These are phyloP conservation scores for Jatropha podagrica DNA, from an alignment of 441 rosid species.

Conservation along the genomic window DNA sequence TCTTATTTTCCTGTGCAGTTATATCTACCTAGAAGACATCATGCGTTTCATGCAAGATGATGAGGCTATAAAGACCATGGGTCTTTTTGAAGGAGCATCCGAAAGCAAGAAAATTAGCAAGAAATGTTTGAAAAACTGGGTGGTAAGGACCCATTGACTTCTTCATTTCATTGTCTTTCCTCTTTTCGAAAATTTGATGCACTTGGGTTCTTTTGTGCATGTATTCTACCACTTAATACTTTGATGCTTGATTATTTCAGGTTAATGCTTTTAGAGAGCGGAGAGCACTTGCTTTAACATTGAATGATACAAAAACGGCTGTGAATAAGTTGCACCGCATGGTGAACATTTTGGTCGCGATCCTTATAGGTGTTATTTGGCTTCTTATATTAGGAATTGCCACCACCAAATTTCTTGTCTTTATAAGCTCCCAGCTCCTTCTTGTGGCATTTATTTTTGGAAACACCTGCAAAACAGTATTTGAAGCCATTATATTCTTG, in stretches of 20 bases:
- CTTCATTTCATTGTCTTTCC: not conserved
- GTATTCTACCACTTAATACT: not conserved
- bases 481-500: slow-evolving; percentile 76
- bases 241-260: slow-evolving; percentile 33
- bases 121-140: slow-evolving; percentile 72
- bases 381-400: slow-evolving; percentile 67
- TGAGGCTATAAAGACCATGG: slow-evolving; percentile 66
- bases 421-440: slow-evolving; percentile 69
- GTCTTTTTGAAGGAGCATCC: slow-evolving; percentile 67
- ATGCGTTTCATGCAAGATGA: slow-evolving; percentile 76
- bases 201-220: not conserved
- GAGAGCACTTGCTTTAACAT: slow-evolving; percentile 78
- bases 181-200: not conserved
- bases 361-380: slow-evolving; percentile 53
- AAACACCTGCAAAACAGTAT: slow-evolving; percentile 71
- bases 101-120: slow-evolving; percentile 71
- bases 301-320: slow-evolving; percentile 88
- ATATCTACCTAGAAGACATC: slow-evolving; percentile 62
- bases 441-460: slow-evolving; percentile 80
- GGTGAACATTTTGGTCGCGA: slow-evolving; percentile 45
- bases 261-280: slow-evolving; percentile 83
- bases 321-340: slow-evolving; percentile 70
- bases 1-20: slow-evolving; percentile 32
- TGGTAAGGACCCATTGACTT: slow-evolving; percentile 49
- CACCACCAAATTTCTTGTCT: slow-evolving; percentile 48